phyloP scores from a whole-genome alignment of 108 stramenopile genomes.

The Conticribra guillardii region DNA sequence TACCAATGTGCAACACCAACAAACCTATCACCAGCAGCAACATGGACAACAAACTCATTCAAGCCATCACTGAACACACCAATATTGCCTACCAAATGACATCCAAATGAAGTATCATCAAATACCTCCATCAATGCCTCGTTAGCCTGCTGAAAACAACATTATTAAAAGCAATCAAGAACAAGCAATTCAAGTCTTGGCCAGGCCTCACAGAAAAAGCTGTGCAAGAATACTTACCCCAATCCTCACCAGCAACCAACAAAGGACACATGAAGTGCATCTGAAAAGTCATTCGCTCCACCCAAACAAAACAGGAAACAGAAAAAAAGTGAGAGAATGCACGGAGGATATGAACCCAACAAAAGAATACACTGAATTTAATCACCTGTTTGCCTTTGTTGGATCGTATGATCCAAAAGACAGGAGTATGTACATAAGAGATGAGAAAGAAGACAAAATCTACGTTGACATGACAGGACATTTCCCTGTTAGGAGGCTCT shows the following conservation, averaged over 20 bases:
- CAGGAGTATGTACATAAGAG: no score
- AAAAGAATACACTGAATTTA: background rate
- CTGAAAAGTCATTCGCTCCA: background rate
- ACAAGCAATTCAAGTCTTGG: background rate
- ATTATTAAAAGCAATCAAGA: slow-evolving; percentile 7
- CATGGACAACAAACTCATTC: background rate
- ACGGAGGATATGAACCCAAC: background rate
- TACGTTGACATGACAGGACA: slow-evolving; percentile 41
- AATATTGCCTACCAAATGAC: slow-evolving; percentile 12
- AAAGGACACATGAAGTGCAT: slow-evolving; percentile 16
- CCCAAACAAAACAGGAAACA: background rate
- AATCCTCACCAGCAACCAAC: slow-evolving; percentile 12
- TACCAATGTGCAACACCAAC: background rate
- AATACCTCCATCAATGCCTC: slow-evolving; percentile 8
- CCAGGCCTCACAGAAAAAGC: background rate
- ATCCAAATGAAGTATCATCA: slow-evolving; percentile 1
- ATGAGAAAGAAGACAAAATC: background rate
- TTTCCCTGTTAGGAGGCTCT: no score
- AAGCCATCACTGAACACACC: background rate
- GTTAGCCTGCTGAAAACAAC: slow-evolving; percentile 1
- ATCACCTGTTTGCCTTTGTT: slow-evolving; percentile 11
- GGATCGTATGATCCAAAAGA: no score
- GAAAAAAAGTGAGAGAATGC: no score
- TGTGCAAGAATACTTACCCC: slow-evolving; percentile 1
- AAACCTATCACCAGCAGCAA: background rate